These are phyloP conservation scores for Asterella californica DNA, from an alignment of 225 moss, liverwort and hornwort genomes.

Conservation along the genomic window DNA sequence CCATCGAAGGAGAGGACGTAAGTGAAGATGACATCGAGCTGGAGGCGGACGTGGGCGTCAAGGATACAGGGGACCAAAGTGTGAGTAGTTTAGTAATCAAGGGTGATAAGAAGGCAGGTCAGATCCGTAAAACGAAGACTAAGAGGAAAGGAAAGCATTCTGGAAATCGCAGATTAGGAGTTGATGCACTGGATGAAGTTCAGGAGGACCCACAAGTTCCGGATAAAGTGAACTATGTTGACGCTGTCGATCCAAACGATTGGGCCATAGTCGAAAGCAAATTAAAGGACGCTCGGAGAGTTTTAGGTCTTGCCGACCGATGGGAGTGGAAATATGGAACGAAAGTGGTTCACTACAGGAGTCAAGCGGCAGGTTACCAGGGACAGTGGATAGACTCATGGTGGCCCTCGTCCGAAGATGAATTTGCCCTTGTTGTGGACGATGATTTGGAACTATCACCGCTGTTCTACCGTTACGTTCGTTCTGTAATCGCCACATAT, in stretches of 20 bases:
- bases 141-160: slow-evolving; percentile 6
- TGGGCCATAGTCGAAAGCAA: slow-evolving; percentile 41
- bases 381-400: slow-evolving; percentile 93
- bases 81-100: neutral
- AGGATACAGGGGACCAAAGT: no score
- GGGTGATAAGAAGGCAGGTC: neutral
- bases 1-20: neutral
- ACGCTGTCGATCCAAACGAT: slow-evolving; percentile 30
- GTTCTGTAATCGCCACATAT: slow-evolving; percentile 74
- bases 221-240: slow-evolving; percentile 28
- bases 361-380: slow-evolving; percentile 67
- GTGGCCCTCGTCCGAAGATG: slow-evolving; percentile 83
- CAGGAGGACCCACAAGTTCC: slow-evolving; percentile 21
- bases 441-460: slow-evolving; percentile 84
- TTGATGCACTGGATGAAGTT: neutral
- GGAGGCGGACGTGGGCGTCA: no score
- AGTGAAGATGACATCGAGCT: neutral
- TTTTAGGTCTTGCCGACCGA: slow-evolving; percentile 57
- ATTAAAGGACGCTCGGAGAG: slow-evolving; percentile 54
- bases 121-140: slow-evolving; percentile 11
- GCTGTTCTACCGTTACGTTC: slow-evolving; percentile 87
- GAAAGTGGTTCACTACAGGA: slow-evolving; percentile 92
- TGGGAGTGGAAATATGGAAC: slow-evolving; percentile 76
- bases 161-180: slow-evolving; percentile 2
- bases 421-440: slow-evolving; percentile 87